Evolutionary conservation across 2,329 filamentous ascomycete species (phyloP).

Genomic region (Trichoderma sp.): DNA sequence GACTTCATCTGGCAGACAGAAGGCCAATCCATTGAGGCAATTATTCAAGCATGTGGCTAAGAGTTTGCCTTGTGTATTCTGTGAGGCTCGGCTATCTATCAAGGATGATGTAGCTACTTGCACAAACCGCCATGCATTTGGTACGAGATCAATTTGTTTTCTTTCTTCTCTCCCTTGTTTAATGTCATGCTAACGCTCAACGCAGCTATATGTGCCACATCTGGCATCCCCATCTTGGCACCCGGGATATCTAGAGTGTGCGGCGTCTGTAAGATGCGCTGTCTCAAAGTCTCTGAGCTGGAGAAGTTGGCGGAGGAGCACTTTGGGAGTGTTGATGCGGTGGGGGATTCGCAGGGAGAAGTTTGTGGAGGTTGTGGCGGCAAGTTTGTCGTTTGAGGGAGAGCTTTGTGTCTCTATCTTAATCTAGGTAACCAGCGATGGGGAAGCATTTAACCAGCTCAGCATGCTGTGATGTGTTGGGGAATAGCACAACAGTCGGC

Average conservation of each 20-base stretch:
- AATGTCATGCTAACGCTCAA: not conserved
- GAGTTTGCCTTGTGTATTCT: conserved; percentile 48
- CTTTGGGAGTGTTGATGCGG: conserved; percentile 28
- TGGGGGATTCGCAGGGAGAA: conserved; percentile 33
- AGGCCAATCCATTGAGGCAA: conserved; percentile 31
- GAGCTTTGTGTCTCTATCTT: not conserved
- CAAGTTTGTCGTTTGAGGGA: conserved; percentile 37
- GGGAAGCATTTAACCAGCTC: rapidly evolving
- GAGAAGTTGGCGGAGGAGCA: conserved; percentile 32
- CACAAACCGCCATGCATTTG: conserved; percentile 39
- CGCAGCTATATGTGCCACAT: conserved; percentile 52
- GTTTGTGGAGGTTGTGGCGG: conserved; percentile 42
- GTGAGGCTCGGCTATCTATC: conserved; percentile 35
- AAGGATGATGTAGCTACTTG: conserved; percentile 39
- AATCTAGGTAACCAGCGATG: rapidly evolving
- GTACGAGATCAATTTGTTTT: conserved; percentile 28
- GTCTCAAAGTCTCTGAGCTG: conserved; percentile 45
- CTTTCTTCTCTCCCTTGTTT: not conserved
- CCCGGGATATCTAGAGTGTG: conserved; percentile 54
- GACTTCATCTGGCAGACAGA: conserved; percentile 14
- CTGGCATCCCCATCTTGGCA: conserved; percentile 52
- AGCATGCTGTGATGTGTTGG: not conserved
- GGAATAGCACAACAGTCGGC: not conserved
- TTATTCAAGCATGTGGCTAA: conserved; percentile 39
- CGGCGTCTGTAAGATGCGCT: conserved; percentile 52